Conservation (phyloP, 371 early-diverging fungal genomes). For the Zopfochytrium polystomum region DNA sequence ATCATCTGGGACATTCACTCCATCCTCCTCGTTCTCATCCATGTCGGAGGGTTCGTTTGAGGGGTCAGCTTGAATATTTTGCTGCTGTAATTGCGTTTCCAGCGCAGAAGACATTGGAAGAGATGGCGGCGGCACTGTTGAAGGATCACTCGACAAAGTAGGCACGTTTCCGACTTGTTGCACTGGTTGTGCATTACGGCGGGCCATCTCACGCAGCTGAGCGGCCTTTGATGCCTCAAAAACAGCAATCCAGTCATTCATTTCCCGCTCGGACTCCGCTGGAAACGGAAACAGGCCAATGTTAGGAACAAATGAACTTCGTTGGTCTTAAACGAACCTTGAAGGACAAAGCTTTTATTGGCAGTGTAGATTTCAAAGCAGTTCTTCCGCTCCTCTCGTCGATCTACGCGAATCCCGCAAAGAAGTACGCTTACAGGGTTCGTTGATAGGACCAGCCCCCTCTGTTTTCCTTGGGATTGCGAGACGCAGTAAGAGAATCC, state of each 20-base stretch:
- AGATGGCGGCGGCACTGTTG: too few relatives aligned
- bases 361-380: conserved; percentile 72
- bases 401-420: conserved; percentile 56
- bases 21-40: conserved; percentile 24
- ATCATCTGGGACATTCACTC: conserved; percentile 11
- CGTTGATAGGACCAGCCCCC: conserved; percentile 56
- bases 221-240: conserved; percentile 64
- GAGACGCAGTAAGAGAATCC: conserved; percentile 53
- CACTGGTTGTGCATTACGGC: conserved; percentile 3
- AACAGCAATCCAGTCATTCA: conserved; percentile 63
- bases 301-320: background rate
- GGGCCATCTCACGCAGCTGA: too few relatives aligned
- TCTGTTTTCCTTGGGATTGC: conserved; percentile 43
- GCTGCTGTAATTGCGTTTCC: too few relatives aligned
- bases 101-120: too few relatives aligned
- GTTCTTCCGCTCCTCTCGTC: conserved; percentile 61
- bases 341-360: conserved; percentile 49
- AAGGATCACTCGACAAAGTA: conserved; percentile 1
- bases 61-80: conserved; percentile 4
- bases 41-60: conserved; percentile 14
- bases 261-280: conserved; percentile 69
- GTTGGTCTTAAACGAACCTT: conserved; percentile 5
- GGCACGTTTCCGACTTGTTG: background rate
- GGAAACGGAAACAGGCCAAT: conserved; percentile 51
- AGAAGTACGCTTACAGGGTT: conserved; percentile 58